Conservation (phyloP, 2,329 filamentous ascomycete genomes). For the Fusarium buharicum region DNA sequence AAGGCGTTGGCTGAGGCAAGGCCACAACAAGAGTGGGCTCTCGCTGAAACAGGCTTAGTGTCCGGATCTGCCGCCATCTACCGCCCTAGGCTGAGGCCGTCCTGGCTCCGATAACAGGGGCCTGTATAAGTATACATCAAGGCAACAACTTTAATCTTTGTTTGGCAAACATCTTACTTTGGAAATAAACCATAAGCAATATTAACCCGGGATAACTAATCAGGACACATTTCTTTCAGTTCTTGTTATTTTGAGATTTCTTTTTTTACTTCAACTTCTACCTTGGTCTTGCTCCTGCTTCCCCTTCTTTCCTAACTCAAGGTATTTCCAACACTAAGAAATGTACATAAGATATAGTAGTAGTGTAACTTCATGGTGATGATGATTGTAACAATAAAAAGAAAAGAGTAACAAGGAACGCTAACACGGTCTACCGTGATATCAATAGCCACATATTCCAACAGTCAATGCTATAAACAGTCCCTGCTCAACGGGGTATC, state of each 20-base stretch:
- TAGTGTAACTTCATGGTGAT: not conserved
- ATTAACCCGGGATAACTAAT: not conserved
- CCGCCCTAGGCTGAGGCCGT: conserved; percentile 38
- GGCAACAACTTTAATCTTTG: not conserved
- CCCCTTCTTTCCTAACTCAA: not conserved
- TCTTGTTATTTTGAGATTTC: not conserved
- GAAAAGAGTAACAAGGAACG: conserved; percentile 28
- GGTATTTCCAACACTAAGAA: conserved; percentile 10
- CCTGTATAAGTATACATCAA: too few species aligned
- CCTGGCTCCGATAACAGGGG: conserved; percentile 23
- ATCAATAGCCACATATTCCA: conserved; percentile 22
- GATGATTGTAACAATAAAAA: not conserved
- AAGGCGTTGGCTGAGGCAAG: conserved; percentile 43
- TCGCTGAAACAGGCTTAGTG: conserved; percentile 34
- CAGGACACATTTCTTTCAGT: not conserved
- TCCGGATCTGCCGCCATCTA: conserved; percentile 37
- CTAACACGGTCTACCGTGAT: conserved; percentile 31
- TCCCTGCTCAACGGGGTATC: conserved; percentile 39
- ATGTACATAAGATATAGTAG: conserved; percentile 2
- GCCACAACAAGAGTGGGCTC: conserved; percentile 35
- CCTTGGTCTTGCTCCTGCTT: not conserved
- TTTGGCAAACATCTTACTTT: too few species aligned
- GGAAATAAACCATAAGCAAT: too few species aligned
- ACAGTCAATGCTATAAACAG: conserved; percentile 18
- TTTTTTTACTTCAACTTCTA: too few species aligned